phyloP scores from a whole-genome alignment of 1,284 basidiomycete genomes.

The Afroboletus lepidellus region DNA sequence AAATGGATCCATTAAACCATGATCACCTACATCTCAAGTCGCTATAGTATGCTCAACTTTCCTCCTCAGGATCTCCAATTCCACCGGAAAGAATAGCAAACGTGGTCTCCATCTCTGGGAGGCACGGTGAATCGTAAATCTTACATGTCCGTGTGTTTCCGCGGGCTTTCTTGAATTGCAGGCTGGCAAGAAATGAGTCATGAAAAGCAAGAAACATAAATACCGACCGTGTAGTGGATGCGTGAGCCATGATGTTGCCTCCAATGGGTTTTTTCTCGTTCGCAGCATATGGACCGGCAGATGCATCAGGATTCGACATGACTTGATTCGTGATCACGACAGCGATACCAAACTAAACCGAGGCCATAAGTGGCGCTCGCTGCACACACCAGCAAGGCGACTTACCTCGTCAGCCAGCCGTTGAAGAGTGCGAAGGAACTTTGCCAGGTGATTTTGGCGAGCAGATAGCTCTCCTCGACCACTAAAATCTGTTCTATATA shows the following conservation, averaged over 20 bases:
- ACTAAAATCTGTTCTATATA: slow-evolving; percentile 95
- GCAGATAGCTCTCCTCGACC: slow-evolving; percentile 96
- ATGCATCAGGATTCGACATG: slow-evolving; percentile 95
- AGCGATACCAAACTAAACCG: slow-evolving; percentile 86
- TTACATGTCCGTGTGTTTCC: slow-evolving; percentile 94
- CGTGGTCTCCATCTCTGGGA: slow-evolving; percentile 95
- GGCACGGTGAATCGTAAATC: slow-evolving; percentile 96
- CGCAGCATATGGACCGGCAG: slow-evolving; percentile 82
- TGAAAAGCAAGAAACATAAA: background rate
- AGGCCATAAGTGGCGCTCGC: slow-evolving; percentile 14
- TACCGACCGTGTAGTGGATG: slow-evolving; percentile 83
- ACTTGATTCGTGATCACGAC: slow-evolving; percentile 99
- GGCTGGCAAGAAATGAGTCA: slow-evolving; percentile 40
- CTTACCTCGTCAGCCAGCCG: slow-evolving; percentile 92
- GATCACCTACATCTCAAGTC: background rate
- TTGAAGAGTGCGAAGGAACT: slow-evolving; percentile 91
- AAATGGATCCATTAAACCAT: slow-evolving; percentile 10
- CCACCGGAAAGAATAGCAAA: slow-evolving; percentile 91
- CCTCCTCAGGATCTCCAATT: slow-evolving; percentile 91
- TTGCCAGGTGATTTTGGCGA: slow-evolving; percentile 95
- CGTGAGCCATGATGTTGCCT: slow-evolving; percentile 95
- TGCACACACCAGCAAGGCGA: slow-evolving; percentile 1
- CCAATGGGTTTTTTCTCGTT: slow-evolving; percentile 98
- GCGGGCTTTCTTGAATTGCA: slow-evolving; percentile 92
- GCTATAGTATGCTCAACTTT: slow-evolving; percentile 39